Percentiles rank a stretch among this genome's conserved stretches.
Conservation (phyloP, 345 rosid genomes). For the Toxicodendron radicans region DNA sequence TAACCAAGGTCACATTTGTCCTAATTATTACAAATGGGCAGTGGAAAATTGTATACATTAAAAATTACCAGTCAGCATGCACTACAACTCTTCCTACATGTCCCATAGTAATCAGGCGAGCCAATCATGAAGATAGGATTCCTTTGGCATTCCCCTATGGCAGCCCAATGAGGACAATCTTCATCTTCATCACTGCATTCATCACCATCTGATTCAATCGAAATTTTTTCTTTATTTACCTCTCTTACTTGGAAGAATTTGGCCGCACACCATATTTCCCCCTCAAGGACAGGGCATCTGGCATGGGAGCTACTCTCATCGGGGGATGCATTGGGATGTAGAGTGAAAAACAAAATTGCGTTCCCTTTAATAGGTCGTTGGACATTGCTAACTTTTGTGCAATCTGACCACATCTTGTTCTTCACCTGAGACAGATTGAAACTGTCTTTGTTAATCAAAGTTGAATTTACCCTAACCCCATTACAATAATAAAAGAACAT, state of each 20-base stretch:
- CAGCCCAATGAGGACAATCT: constrained; percentile 73
- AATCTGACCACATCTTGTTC: constrained; percentile 54
- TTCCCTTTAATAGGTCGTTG: constrained; percentile 75
- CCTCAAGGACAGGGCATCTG: constrained; percentile 80
- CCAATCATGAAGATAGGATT: constrained; percentile 91
- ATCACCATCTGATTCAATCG: constrained; percentile 23
- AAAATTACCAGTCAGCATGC: constrained; percentile 40
- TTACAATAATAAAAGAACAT: neutral
- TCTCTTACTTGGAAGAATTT: constrained; percentile 55
- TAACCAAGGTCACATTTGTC: constrained; percentile 1
- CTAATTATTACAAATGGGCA: too few species aligned
- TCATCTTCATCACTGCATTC: constrained; percentile 83
- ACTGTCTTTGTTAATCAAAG: neutral
- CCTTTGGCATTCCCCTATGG: constrained; percentile 72
- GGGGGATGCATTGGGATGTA: constrained; percentile 48
- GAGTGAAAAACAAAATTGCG: constrained; percentile 73
- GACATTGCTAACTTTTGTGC: constrained; percentile 40
- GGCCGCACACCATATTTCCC: constrained; percentile 68
- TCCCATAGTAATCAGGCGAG: constrained; percentile 84
- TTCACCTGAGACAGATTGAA: constrained; percentile 37
- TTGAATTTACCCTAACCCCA: neutral
- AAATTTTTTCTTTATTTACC: constrained; percentile 17
- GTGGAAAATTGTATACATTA: neutral
- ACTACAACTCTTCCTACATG: constrained; percentile 87
- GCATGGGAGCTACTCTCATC: constrained; percentile 66